Evolutionary conservation across 176 grass and related monocot genomes (phyloP).

Genomic region (Zoysia pacifica): DNA sequence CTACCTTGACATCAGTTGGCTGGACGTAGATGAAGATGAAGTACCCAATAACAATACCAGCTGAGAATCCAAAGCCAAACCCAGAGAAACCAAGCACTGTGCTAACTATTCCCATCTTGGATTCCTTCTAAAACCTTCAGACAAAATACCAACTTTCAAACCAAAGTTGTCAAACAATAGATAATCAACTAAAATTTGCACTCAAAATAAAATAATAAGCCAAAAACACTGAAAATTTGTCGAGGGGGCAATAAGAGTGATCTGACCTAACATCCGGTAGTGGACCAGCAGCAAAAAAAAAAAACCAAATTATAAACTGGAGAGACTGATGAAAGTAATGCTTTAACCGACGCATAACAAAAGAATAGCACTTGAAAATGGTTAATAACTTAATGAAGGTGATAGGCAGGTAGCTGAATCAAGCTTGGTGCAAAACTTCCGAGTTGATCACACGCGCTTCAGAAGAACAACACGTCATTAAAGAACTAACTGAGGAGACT

Average conservation of each 20-base stretch:
- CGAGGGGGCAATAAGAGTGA: constrained; percentile 21
- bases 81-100: constrained; percentile 79
- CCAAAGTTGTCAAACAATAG: constrained; percentile 23
- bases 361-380: background rate
- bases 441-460: constrained; percentile 13
- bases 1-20: constrained; percentile 83
- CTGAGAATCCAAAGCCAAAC: constrained; percentile 73
- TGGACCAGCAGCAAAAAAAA: constrained; percentile 14
- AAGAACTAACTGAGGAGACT: constrained; percentile 17
- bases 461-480: constrained; percentile 24
- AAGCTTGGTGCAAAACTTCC: constrained; percentile 6
- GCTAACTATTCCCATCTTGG: constrained; percentile 70
- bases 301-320: constrained; percentile 32
- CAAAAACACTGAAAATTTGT: background rate
- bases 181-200: background rate
- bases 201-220: background rate
- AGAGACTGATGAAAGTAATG: constrained; percentile 17
- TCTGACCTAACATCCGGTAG: background rate
- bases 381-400: constrained; percentile 18
- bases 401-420: background rate
- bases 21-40: constrained; percentile 81
- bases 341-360: background rate
- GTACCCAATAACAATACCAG: constrained; percentile 82
- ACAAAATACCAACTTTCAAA: constrained; percentile 21
- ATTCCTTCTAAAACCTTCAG: constrained; percentile 41